Conservation (phyloP, 1,284 basidiomycete genomes). For the Naganishia sp. region DNA sequence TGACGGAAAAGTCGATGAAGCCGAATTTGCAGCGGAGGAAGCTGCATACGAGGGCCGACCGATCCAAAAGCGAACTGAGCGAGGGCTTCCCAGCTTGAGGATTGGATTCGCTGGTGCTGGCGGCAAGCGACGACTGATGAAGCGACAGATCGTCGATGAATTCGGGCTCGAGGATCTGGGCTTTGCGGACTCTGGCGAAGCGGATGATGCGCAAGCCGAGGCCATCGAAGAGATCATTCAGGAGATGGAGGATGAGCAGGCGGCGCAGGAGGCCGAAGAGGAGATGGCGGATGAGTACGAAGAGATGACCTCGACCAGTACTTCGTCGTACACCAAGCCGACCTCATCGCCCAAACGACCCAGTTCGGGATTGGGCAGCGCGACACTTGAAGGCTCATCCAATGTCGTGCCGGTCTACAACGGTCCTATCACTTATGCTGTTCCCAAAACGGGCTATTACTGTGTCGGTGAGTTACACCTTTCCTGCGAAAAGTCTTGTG, state of each 20-base stretch:
- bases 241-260: slow-evolving; percentile 19
- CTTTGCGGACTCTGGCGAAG: background rate
- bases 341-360: slow-evolving; percentile 17
- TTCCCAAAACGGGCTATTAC: slow-evolving; percentile 90
- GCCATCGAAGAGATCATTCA: slow-evolving; percentile 34
- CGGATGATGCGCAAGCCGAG: slow-evolving; percentile 23
- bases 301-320: background rate
- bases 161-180: slow-evolving; percentile 20
- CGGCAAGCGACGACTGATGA: background rate
- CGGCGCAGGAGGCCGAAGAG: background rate
- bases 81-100: background rate
- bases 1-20: slow-evolving; percentile 6
- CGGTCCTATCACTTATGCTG: slow-evolving; percentile 65
- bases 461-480: slow-evolving; percentile 72
- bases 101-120: slow-evolving; percentile 8
- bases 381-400: slow-evolving; percentile 3
- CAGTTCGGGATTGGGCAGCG: slow-evolving; percentile 5
- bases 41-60: background rate
- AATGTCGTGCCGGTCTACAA: slow-evolving; percentile 40
- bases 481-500: background rate
- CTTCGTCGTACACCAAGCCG: background rate
- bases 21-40: slow-evolving; percentile 8
- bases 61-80: background rate
- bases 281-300: slow-evolving; percentile 1
- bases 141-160: slow-evolving; percentile 25